Evolutionary conservation across 192 early-diverging fungal species (phyloP), one percentile per base, ranked within the genome.

Genomic region (Coemansia biformis): DNA sequence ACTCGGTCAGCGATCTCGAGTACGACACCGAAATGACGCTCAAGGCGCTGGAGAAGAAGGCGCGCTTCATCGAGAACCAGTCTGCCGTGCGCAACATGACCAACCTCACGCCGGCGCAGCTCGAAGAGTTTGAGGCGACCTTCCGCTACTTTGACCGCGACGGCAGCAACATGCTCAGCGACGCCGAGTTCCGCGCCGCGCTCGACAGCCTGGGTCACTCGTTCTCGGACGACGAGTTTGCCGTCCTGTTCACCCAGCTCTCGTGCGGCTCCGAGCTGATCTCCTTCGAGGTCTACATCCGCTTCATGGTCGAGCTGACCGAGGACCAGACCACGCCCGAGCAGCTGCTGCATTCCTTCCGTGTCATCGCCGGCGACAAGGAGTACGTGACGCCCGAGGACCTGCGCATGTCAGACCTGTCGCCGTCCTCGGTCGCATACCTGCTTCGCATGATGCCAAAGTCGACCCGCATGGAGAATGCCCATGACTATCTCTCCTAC

Each of bases 61-160:
- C 68, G 12, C 78, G 85, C 0, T 97, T 97, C 44, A 91, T 97
- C 51, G 91, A 95, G 46, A 97, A 97, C 73, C 93, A 97, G 63
- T 86, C 86, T n/a, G 87, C 92, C 15, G 90, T 91, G 30, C 80
- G 93, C 38, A 86, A 84, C 48, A 87, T 89, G 81, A 91, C 90
- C 46, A 95, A 95, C 51, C 72, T 97, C 63, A 95, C 91, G 15
- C 89, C 93, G 1, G 83, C 80, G 19, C 93, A 95, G 51, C 60
- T 97, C 16, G 93, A 97, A 58, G 89, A 93, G 65, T 95, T 90
- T 51, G 87, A 90, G 55, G 68, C 82, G 48, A 89, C 90, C 0
- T 97, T 97, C 81, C 78, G 86, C 24, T 80, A 88, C 70, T 95
- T 93, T 84, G 92, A 95, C 67, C 89, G 78, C 39, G 90, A 95